These are phyloP conservation scores for Mallotus nudiflorus DNA, from an alignment of 345 rosid genomes.

Conservation along the genomic window DNA sequence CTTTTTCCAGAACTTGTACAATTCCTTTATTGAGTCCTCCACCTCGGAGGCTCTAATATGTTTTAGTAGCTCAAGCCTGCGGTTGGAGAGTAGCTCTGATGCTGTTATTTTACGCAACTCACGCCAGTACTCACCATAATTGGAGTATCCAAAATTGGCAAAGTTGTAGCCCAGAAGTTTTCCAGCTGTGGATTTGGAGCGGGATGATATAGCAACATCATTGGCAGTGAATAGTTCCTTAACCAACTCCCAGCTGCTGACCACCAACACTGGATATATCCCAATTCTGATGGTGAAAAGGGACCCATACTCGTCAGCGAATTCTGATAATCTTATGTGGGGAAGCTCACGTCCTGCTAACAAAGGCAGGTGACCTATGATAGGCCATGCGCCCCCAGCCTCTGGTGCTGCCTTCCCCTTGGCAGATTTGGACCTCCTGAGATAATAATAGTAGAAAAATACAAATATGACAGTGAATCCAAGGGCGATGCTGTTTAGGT, in stretches of 20 bases:
- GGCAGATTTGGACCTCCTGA: slow-evolving; percentile 10
- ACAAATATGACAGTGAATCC: slow-evolving; percentile 15
- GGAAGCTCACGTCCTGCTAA: slow-evolving; percentile 25
- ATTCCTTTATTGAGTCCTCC: slow-evolving; percentile 16
- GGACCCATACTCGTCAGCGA: slow-evolving; percentile 47
- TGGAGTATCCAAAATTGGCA: slow-evolving; percentile 31
- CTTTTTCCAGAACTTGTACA: slow-evolving; percentile 22
- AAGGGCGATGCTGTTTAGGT: neutral
- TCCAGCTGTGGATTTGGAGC: slow-evolving; percentile 21
- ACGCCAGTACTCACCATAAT: slow-evolving; percentile 39
- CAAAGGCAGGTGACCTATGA: slow-evolving; percentile 44
- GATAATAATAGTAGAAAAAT: slow-evolving; percentile 17
- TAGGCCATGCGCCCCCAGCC: slow-evolving; percentile 41
- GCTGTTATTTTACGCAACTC: slow-evolving; percentile 34
- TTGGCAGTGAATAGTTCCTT: slow-evolving; percentile 40
- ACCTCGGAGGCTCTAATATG: slow-evolving; percentile 27
- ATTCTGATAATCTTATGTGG: slow-evolving; percentile 34
- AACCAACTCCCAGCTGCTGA: slow-evolving; percentile 36
- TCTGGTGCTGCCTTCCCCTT: slow-evolving; percentile 15
- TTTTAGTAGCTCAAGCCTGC: slow-evolving; percentile 29
- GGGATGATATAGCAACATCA: slow-evolving; percentile 33
- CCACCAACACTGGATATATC: slow-evolving; percentile 32
- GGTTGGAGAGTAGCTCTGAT: slow-evolving; percentile 30
- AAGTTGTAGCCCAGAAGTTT: slow-evolving; percentile 28
- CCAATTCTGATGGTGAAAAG: slow-evolving; percentile 41